Conservation (phyloP, 2,329 filamentous ascomycete genomes). For the Taxawa tesnikishii region DNA sequence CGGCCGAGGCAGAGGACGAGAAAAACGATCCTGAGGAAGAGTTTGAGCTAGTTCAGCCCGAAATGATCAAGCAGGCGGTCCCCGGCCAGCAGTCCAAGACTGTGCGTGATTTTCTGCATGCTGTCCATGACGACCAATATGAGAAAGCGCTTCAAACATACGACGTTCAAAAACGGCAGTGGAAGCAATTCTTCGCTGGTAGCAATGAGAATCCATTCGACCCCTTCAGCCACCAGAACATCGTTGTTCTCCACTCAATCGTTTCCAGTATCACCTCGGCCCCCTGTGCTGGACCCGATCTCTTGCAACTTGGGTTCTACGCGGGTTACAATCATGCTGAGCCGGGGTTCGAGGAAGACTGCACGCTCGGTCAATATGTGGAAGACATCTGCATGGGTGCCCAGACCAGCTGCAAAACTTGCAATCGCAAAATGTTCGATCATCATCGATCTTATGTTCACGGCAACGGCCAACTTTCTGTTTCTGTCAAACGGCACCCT, state of each 20-base stretch:
- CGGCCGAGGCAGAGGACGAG: constrained; percentile 31
- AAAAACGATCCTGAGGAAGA: constrained; percentile 29
- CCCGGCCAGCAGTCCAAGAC: constrained; percentile 76
- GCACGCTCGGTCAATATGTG: constrained; percentile 87
- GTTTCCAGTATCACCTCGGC: constrained; percentile 91
- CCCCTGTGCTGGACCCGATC: constrained; percentile 78
- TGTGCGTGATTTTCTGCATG: constrained; percentile 85
- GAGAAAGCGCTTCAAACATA: constrained; percentile 92
- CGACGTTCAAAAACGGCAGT: constrained; percentile 84
- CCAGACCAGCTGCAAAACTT: constrained; percentile 66
- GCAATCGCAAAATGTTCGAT: constrained; percentile 77
- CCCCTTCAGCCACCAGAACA: constrained; percentile 90
- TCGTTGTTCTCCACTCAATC: constrained; percentile 84
- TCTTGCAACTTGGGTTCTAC: constrained; percentile 88
- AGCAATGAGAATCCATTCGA: constrained; percentile 85
- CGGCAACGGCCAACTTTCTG: constrained; percentile 82
- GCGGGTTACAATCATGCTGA: constrained; percentile 64
- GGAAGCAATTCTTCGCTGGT: constrained; percentile 88
- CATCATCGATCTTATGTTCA: constrained; percentile 97
- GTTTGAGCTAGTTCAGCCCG: constrained; percentile 84
- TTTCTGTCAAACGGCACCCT: constrained; percentile 70
- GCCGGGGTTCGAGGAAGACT: constrained; percentile 65
- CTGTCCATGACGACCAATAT: constrained; percentile 92
- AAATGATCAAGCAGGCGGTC: constrained; percentile 84
- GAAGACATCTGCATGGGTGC: constrained; percentile 75